Percentiles rank a stretch among this genome's conserved stretches.
Conservation (phyloP, 495 filamentous ascomycete genomes). For the Podospora conica region DNA sequence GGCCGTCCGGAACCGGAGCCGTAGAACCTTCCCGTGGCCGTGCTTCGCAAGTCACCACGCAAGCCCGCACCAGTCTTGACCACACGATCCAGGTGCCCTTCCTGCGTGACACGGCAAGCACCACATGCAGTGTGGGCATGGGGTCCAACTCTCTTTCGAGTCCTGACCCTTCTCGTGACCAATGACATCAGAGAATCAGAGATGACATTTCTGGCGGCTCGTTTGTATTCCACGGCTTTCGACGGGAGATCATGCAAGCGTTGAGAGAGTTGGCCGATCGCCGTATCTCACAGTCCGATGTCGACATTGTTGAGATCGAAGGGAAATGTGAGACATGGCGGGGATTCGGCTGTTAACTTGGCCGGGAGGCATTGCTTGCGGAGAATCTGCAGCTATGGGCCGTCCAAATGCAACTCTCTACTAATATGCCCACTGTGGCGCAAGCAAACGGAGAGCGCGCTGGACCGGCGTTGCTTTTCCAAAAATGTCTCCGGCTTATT, state of each 20-base stretch:
- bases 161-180: neutral
- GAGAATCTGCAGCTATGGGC: neutral
- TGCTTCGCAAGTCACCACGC: slow-evolving; percentile 5
- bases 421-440: neutral
- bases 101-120: slow-evolving; percentile 5
- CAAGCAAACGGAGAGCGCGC: neutral
- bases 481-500: neutral
- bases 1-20: no score
- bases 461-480: neutral
- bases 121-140: slow-evolving; percentile 10
- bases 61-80: slow-evolving; percentile 6
- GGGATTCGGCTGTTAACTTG: neutral
- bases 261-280: neutral
- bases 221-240: neutral
- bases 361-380: neutral
- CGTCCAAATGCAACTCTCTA: neutral
- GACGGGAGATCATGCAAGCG: neutral
- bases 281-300: neutral
- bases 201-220: neutral
- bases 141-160: slow-evolving; percentile 25
- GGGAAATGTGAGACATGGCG: neutral
- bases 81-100: neutral
- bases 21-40: neutral
- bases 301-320: neutral
- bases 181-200: neutral